Conservation (phyloP, 805 yeast species). For the Candida ficus region DNA sequence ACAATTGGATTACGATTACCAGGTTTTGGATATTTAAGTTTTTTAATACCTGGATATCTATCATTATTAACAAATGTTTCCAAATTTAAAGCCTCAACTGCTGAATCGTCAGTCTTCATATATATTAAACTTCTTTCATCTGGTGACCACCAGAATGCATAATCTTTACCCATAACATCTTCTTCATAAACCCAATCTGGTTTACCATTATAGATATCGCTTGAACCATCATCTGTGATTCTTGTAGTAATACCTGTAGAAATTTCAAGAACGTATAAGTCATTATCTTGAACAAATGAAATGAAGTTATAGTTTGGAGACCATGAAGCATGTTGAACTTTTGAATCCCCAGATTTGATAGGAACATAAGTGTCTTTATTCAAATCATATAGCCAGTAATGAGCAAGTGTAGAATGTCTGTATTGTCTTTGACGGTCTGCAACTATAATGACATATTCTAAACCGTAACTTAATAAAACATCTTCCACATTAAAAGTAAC, state of each 20-base stretch:
- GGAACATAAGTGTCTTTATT: conserved; percentile 29
- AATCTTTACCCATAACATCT: conserved; percentile 58
- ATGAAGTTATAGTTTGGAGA: conserved; percentile 55
- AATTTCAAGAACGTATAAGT: conserved; percentile 46
- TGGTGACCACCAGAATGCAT: conserved; percentile 70
- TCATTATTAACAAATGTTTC: conserved; percentile 43
- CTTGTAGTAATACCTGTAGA: conserved; percentile 9
- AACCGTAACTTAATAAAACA: conserved; percentile 38
- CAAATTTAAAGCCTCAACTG: conserved; percentile 47
- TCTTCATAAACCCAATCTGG: conserved; percentile 88
- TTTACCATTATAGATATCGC: conserved; percentile 54
- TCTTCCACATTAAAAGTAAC: conserved; percentile 34
- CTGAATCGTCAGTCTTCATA: conserved; percentile 53
- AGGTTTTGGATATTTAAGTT: conserved; percentile 67
- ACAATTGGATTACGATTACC: conserved; percentile 59
- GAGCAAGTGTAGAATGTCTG: conserved; percentile 64
- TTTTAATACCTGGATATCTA: conserved; percentile 41
- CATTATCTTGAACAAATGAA: conserved; percentile 51
- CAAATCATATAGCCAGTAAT: conserved; percentile 59
- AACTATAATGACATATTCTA: conserved; percentile 47
- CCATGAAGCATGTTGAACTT: conserved; percentile 45
- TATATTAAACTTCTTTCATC: conserved; percentile 52
- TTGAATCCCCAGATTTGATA: conserved; percentile 19
- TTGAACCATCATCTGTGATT: conserved; percentile 44
- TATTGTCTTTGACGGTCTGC: conserved; percentile 49